Conservation (phyloP, 2,329 filamentous ascomycete species). For the Xylariaceae sp. region DNA sequence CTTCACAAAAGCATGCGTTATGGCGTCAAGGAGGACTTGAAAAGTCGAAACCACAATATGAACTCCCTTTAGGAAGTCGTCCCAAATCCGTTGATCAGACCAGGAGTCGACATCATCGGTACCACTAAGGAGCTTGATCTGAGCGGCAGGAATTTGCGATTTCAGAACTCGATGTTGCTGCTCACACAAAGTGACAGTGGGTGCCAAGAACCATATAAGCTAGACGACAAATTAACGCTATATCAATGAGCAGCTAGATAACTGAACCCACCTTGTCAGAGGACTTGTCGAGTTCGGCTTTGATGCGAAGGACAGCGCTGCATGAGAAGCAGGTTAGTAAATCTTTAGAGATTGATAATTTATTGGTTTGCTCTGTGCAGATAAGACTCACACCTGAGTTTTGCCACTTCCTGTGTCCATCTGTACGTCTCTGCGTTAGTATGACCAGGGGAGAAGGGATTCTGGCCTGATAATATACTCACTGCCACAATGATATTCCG, state of each 20-base stretch:
- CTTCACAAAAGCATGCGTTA: conserved; percentile 68
- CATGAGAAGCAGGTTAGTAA: too few species aligned
- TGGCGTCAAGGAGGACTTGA: conserved; percentile 69
- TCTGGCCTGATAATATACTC: conserved; percentile 23
- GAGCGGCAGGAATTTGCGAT: conserved; percentile 55
- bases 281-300: conserved; percentile 56
- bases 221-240: conserved; percentile 27
- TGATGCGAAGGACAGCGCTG: conserved; percentile 66
- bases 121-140: conserved; percentile 62
- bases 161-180: conserved; percentile 63
- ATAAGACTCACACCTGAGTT: conserved; percentile 62
- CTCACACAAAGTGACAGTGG: conserved; percentile 61
- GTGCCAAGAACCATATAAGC: conserved; percentile 71
- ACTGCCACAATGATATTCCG: conserved; percentile 70
- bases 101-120: conserved; percentile 69
- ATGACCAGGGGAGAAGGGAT: neutral
- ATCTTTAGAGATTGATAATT: too few species aligned
- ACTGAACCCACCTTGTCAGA: conserved; percentile 47
- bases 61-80: conserved; percentile 58
- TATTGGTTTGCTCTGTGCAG: too few species aligned
- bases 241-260: neutral
- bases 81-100: conserved; percentile 65
- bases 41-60: conserved; percentile 75
- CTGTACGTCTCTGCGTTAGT: conserved; percentile 28
- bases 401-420: conserved; percentile 82